Evolutionary conservation across 2,329 filamentous ascomycete species (phyloP), one percentile per base, ranked within the genome.

Genomic region (Chaetomiaceae sp.): DNA sequence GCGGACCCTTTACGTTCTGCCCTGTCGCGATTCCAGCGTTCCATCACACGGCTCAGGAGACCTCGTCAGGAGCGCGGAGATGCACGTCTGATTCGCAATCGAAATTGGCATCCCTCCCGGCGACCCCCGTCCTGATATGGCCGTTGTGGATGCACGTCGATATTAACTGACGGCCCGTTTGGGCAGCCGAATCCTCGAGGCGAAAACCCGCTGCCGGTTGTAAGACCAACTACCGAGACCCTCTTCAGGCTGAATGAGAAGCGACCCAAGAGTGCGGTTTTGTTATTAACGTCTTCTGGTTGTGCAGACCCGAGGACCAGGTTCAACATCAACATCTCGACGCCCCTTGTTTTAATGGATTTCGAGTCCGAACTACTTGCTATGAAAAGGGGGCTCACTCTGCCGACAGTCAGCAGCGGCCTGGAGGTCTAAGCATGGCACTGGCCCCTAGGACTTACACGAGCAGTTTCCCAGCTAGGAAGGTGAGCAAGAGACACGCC

Each of bases 391-490:
- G n/a, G n/a, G n/a, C n/a, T n/a, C n/a, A n/a, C n/a, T n/a, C n/a
- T n/a, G n/a, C n/a, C n/a, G n/a, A n/a, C n/a, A n/a, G n/a, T n/a
- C n/a, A n/a, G n/a, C n/a, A n/a, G n/a, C n/a, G n/a, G n/a, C n/a
- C n/a, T n/a, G n/a, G n/a, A 29, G 19, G 20, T 22, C 39, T 29
- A 25, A 25, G 40, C 42, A 38, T 48, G 20, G 37, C 20, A 39
- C 22, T 7, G 25, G 22, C 38, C 33, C 15, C 15, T n/a, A 38
- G 12, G n/a, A 45, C 46, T 36, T 33, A 31, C 27, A 38, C 27
- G 38, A 34, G 36, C 49, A 33, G 47, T 59, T 57, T 56, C 60
- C 60, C 39, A 60, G 55, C 50, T 43, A 51, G 60, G 60, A 62
- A 62, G 60, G 60, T 60, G 53, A 50, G 53, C 43, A 47, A n/a